These are phyloP conservation scores for Talaromyces pinophilus DNA, from an alignment of 2,329 filamentous ascomycete genomes.

Conservation along the genomic window DNA sequence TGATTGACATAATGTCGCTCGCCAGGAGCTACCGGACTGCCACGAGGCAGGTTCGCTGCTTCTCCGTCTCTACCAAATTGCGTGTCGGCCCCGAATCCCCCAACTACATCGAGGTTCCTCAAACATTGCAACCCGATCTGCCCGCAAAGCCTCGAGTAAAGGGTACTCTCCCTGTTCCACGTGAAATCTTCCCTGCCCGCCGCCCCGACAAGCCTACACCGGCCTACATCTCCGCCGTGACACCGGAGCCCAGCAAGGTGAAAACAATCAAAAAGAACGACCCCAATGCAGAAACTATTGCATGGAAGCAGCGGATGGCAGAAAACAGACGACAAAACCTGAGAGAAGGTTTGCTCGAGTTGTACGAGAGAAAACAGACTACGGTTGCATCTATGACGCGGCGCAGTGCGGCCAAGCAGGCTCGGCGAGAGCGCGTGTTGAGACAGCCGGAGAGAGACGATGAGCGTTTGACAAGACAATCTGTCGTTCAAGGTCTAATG, in stretches of 20 bases:
- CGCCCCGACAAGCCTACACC: slow-evolving; percentile 62
- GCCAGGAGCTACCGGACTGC: slow-evolving; percentile 41
- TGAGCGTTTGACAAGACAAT: slow-evolving; percentile 72
- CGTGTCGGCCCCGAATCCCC: slow-evolving; percentile 73
- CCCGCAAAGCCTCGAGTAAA: slow-evolving; percentile 58
- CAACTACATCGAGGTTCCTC: slow-evolving; percentile 79
- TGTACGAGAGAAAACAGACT: slow-evolving; percentile 66
- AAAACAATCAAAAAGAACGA: slow-evolving; percentile 38
- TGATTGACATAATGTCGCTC: slow-evolving; percentile 35
- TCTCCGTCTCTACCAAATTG: slow-evolving; percentile 39
- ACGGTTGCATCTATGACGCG: slow-evolving; percentile 40
- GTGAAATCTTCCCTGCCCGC: slow-evolving; percentile 70
- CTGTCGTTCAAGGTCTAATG: slow-evolving; percentile 58
- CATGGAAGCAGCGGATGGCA: slow-evolving; percentile 75
- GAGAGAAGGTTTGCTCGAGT: slow-evolving; percentile 66
- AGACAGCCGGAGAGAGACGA: slow-evolving; percentile 70
- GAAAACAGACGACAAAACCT: slow-evolving; percentile 70
- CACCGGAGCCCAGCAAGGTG: slow-evolving; percentile 53
- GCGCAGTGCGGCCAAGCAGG: slow-evolving; percentile 53
- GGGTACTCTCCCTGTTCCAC: slow-evolving; percentile 80
- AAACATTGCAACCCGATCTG: slow-evolving; percentile 69
- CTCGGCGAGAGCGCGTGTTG: slow-evolving; percentile 54
- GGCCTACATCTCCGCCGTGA: slow-evolving; percentile 63
- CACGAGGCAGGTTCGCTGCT: slow-evolving; percentile 42
- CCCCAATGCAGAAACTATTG: slow-evolving; percentile 52